Conservation (phyloP, 116 monocot species). For the Papilionanthe hybrid region DNA sequence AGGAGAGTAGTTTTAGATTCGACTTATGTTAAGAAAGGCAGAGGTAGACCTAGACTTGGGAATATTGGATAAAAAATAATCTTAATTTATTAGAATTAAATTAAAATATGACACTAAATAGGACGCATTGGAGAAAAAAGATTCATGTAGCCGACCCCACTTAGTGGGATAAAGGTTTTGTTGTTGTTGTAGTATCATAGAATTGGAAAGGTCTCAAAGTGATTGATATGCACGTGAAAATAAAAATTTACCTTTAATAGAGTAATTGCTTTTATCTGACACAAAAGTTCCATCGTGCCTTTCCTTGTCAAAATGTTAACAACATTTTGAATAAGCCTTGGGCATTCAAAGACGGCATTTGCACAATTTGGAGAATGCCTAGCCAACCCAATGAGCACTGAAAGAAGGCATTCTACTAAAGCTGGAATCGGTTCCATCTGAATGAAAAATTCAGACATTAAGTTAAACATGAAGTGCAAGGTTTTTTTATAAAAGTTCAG, state of each 20-base stretch:
- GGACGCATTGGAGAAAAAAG: too few relatives aligned
- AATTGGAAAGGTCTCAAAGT: neutral
- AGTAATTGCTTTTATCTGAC: constrained; percentile 60
- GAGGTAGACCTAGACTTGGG: too few relatives aligned
- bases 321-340: constrained; percentile 64
- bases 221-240: neutral
- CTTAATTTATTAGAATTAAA: too few relatives aligned
- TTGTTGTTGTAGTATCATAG: too few relatives aligned
- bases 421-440: constrained; percentile 71
- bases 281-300: constrained; percentile 33
- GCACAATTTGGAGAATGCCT: constrained; percentile 82
- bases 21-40: too few relatives aligned
- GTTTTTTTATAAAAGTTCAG: neutral
- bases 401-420: constrained; percentile 73
- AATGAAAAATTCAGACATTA: constrained; percentile 1
- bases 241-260: constrained; percentile 60
- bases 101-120: too few relatives aligned
- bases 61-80: too few relatives aligned
- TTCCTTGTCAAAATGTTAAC: constrained; percentile 45
- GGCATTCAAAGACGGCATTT: constrained; percentile 76
- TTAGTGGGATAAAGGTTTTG: too few relatives aligned
- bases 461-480: neutral
- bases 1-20: too few relatives aligned
- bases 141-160: too few relatives aligned
- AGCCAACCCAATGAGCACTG: constrained; percentile 72